Evolutionary conservation across 768 basidiomycete species (phyloP).

Genomic region (Suillus tomentosus): DNA sequence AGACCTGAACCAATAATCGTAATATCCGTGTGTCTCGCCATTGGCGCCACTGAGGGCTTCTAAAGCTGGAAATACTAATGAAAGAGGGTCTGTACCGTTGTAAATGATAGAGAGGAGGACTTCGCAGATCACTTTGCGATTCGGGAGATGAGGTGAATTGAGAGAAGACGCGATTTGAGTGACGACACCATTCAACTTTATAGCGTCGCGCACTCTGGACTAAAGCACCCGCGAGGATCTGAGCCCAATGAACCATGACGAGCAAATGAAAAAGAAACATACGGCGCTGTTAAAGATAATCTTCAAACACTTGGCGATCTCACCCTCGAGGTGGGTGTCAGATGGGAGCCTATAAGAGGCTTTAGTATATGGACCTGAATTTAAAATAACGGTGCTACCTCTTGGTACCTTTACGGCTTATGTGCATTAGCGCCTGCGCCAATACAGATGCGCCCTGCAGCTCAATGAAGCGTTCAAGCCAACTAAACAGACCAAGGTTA

Average conservation of each 20-base stretch:
- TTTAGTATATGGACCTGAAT: background rate
- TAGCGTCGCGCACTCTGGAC: slow-evolving; percentile 71
- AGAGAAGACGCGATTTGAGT: slow-evolving; percentile 81
- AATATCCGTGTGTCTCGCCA: slow-evolving; percentile 58
- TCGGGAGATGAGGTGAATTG: slow-evolving; percentile 76
- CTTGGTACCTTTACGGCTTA: slow-evolving; percentile 67
- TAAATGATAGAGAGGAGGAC: slow-evolving; percentile 74
- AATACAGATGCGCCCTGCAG: slow-evolving; percentile 85
- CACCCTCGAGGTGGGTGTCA: slow-evolving; percentile 80
- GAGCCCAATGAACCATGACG: background rate
- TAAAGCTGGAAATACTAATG: slow-evolving; percentile 73
- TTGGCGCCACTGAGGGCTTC: slow-evolving; percentile 73
- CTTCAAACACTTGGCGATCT: slow-evolving; percentile 85
- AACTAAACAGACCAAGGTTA: slow-evolving; percentile 47
- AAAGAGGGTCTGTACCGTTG: slow-evolving; percentile 61
- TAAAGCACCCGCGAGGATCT: slow-evolving; percentile 31
- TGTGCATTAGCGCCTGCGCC: slow-evolving; percentile 72
- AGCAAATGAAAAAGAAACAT: slow-evolving; percentile 22
- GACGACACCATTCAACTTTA: slow-evolving; percentile 72
- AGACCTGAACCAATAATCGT: slow-evolving; percentile 89
- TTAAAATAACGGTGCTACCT: slow-evolving; percentile 45
- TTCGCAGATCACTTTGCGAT: slow-evolving; percentile 79
- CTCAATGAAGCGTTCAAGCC: slow-evolving; percentile 76
- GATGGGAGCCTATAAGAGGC: slow-evolving; percentile 31
- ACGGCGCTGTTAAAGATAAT: slow-evolving; percentile 74